These are phyloP conservation scores for Ceriops decandra DNA, from an alignment of 345 rosid species.

Conservation along the genomic window DNA sequence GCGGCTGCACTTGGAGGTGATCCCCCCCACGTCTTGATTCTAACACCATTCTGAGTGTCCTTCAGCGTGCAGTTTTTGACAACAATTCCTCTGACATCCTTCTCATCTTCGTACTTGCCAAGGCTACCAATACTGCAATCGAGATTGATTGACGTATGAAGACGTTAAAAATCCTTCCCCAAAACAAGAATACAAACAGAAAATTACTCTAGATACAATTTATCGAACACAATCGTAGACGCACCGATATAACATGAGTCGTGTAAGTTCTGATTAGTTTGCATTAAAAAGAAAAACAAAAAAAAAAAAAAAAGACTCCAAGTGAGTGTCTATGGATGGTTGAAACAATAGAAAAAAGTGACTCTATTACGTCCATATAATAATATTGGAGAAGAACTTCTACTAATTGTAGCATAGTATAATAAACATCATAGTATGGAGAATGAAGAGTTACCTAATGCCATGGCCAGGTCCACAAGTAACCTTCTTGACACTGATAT, in stretches of 20 bases:
- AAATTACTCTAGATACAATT: no score
- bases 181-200: no score
- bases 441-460: slow-evolving; percentile 35
- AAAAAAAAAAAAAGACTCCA: no score
- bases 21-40: slow-evolving; percentile 68
- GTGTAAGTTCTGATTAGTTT: no score
- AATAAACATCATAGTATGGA: no score
- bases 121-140: slow-evolving; percentile 66
- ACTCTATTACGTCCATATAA: no score
- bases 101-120: slow-evolving; percentile 53
- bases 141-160: neutral
- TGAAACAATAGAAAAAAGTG: no score
- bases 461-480: slow-evolving; percentile 84
- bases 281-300: no score
- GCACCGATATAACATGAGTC: no score
- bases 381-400: no score
- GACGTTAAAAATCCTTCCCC: no score
- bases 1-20: slow-evolving; percentile 47
- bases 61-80: slow-evolving; percentile 48
- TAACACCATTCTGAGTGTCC: slow-evolving; percentile 53
- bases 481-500: slow-evolving; percentile 41
- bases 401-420: neutral
- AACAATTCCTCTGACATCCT: slow-evolving; percentile 45
- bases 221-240: neutral
- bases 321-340: no score